These are phyloP conservation scores for Tremella mesenterica DNA, from an alignment of 768 basidiomycete genomes.

Conservation along the genomic window DNA sequence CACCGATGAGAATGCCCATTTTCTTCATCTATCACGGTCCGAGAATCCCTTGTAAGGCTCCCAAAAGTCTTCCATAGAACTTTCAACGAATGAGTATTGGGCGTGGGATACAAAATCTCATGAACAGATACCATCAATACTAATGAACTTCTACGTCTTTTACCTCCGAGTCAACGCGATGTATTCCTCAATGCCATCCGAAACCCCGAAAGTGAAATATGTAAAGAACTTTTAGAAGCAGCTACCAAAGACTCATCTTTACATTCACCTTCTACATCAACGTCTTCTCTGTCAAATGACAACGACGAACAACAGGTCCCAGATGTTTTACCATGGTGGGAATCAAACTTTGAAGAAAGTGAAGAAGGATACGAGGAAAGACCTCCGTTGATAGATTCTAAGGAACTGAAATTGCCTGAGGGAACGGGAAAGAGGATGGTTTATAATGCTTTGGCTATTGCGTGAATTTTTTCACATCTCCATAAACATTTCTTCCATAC, in stretches of 20 bases:
- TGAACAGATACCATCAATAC: slow-evolving; percentile 27
- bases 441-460: slow-evolving; percentile 34
- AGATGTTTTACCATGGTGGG: slow-evolving; percentile 11
- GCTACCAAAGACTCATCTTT: slow-evolving; percentile 6
- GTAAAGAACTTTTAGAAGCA: slow-evolving; percentile 20
- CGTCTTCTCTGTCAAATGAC: no score
- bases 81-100: neutral
- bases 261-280: neutral
- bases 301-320: no score
- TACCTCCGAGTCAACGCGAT: slow-evolving; percentile 32
- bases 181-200: slow-evolving; percentile 23
- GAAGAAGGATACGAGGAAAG: slow-evolving; percentile 10
- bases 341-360: slow-evolving; percentile 9
- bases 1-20: no score
- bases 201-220: slow-evolving; percentile 27
- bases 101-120: neutral
- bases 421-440: slow-evolving; percentile 25
- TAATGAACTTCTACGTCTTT: slow-evolving; percentile 32
- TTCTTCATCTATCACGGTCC: no score
- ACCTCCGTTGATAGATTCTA: slow-evolving; percentile 11
- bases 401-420: slow-evolving; percentile 17
- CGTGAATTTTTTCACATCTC: slow-evolving; percentile 14
- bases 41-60: no score
- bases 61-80: no score
- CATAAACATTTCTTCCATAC: neutral